These are phyloP conservation scores for Quercus mongolica DNA, from an alignment of 306 rosid species.

Conservation along the genomic window DNA sequence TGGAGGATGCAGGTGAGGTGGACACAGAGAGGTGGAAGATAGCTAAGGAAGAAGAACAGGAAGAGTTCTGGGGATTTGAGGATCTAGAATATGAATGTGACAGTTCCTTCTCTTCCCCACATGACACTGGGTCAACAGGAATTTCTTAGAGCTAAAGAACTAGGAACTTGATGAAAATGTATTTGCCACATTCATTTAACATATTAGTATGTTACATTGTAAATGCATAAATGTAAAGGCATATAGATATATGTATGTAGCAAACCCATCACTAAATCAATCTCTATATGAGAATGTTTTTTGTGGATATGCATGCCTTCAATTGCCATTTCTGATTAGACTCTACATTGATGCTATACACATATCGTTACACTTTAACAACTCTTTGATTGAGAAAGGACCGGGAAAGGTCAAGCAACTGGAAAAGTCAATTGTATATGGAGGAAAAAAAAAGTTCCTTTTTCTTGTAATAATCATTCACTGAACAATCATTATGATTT, in stretches of 20 bases:
- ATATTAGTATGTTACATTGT: neutral
- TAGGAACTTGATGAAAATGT: neutral
- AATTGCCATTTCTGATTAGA: neutral
- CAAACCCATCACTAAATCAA: neutral
- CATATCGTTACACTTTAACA: neutral
- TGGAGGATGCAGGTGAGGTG: conserved; percentile 56
- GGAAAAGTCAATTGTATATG: neutral
- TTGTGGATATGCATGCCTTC: neutral
- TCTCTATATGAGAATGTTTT: neutral
- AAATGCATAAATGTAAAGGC: conserved; percentile 12
- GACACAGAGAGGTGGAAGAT: conserved; percentile 77
- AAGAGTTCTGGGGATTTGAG: conserved; percentile 88
- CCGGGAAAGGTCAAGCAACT: neutral
- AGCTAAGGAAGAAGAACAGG: conserved; percentile 80
- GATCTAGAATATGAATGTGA: conserved; percentile 81
- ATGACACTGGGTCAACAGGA: conserved; percentile 44
- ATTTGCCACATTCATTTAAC: conserved; percentile 13
- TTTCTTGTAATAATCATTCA: neutral
- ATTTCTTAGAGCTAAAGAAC: conserved; percentile 29
- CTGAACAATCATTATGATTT: no score
- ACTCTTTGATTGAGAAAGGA: neutral
- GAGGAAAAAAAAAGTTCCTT: neutral
- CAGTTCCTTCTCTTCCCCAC: conserved; percentile 73
- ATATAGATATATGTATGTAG: no score
- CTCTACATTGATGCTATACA: neutral